phyloP scores from a whole-genome alignment of 257 asterid species.

The Solanum medicagineum region DNA sequence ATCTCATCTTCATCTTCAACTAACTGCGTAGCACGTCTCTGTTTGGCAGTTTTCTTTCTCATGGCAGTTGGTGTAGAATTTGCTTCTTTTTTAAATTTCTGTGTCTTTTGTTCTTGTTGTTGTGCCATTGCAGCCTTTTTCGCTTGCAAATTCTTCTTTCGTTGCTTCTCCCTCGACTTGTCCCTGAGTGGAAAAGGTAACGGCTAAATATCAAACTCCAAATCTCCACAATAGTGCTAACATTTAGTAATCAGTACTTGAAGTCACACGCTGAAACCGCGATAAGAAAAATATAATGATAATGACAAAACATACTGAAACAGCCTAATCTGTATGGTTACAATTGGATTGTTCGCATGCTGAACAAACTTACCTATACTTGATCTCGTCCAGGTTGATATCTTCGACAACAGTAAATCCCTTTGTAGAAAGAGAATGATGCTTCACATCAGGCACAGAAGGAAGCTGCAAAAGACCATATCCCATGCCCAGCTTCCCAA shows the following conservation, averaged over 20 bases:
- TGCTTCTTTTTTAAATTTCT: slow-evolving; percentile 25
- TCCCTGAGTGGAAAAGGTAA: slow-evolving; percentile 37
- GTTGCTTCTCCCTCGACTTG: slow-evolving; percentile 73
- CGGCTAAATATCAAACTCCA: background rate
- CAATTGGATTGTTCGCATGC: background rate
- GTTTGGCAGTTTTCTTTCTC: slow-evolving; percentile 83
- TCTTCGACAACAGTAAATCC: slow-evolving; percentile 66
- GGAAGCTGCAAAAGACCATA: slow-evolving; percentile 90
- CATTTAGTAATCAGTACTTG: background rate
- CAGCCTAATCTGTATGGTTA: background rate
- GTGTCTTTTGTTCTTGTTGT: slow-evolving; percentile 20
- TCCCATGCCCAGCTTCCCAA: slow-evolving; percentile 95
- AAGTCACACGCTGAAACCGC: background rate
- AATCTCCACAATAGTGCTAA: background rate
- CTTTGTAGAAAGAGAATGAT: slow-evolving; percentile 63
- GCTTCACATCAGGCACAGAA: slow-evolving; percentile 75
- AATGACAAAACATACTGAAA: background rate
- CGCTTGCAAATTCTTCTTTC: slow-evolving; percentile 60
- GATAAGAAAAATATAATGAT: background rate
- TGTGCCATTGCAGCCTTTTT: slow-evolving; percentile 42
- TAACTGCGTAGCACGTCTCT: slow-evolving; percentile 73
- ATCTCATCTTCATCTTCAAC: slow-evolving; percentile 81
- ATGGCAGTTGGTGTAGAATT: slow-evolving; percentile 17
- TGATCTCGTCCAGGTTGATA: slow-evolving; percentile 60
- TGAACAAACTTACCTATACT: slow-evolving; percentile 26